These are phyloP conservation scores for Mycosphaerella arachidis DNA, from an alignment of 2,329 filamentous ascomycete species.

Conservation along the genomic window DNA sequence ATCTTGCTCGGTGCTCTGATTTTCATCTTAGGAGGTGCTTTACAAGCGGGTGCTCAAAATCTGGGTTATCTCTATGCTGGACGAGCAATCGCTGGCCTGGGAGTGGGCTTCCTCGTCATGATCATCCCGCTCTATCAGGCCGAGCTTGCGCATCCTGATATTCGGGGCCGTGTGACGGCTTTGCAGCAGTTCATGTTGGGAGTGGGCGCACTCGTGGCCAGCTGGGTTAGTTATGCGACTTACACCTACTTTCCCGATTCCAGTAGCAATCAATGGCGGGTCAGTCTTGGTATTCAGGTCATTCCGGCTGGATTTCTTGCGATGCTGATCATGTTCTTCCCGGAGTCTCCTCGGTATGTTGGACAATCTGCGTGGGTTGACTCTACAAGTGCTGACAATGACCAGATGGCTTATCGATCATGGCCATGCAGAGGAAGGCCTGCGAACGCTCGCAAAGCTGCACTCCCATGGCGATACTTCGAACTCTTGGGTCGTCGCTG, in stretches of 20 bases:
- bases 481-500: slow-evolving; percentile 67
- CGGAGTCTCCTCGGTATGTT: slow-evolving; percentile 49
- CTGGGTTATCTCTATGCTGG: slow-evolving; percentile 65
- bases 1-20: slow-evolving; percentile 67
- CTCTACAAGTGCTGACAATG: slow-evolving; percentile 22
- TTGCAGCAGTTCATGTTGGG: slow-evolving; percentile 82
- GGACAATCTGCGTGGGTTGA: slow-evolving; percentile 35
- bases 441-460: slow-evolving; percentile 62
- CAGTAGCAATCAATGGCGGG: slow-evolving; percentile 55
- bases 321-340: slow-evolving; percentile 65
- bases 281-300: slow-evolving; percentile 66
- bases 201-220: slow-evolving; percentile 60
- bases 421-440: slow-evolving; percentile 59
- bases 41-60: slow-evolving; percentile 64
- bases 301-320: slow-evolving; percentile 62
- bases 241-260: slow-evolving; percentile 48
- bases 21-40: slow-evolving; percentile 66
- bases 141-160: slow-evolving; percentile 72
- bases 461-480: slow-evolving; percentile 64
- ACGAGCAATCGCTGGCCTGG: slow-evolving; percentile 41
- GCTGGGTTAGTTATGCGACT: slow-evolving; percentile 66
- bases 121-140: slow-evolving; percentile 71
- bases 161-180: slow-evolving; percentile 69
- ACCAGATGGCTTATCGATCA: slow-evolving; percentile 67
- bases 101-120: slow-evolving; percentile 59